Percentiles rank a stretch among this genome's conserved stretches.
Conservation (phyloP, 768 basidiomycete genomes). For the Leccinellum albellum region DNA sequence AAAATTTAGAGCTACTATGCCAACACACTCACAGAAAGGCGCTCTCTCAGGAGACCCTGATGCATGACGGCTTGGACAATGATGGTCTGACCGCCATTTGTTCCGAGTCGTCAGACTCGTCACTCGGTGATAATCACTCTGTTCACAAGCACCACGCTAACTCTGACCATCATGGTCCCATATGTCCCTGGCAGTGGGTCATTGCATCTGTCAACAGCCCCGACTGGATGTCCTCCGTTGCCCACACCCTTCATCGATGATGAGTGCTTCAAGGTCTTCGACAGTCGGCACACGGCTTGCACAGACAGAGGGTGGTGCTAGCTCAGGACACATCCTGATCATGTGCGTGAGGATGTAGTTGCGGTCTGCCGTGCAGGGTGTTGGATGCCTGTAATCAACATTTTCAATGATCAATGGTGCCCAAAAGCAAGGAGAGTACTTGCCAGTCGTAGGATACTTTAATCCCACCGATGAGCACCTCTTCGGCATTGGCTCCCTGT, state of each 20-base stretch:
- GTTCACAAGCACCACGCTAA: no score
- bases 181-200: no score
- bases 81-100: no score
- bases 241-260: constrained; percentile 56
- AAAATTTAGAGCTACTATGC: no score
- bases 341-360: constrained; percentile 51
- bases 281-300: constrained; percentile 42
- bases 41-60: no score
- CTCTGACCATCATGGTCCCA: no score
- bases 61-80: no score
- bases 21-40: no score
- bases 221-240: no score
- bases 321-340: constrained; percentile 51
- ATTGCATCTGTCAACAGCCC: no score
- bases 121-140: no score
- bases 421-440: not conserved
- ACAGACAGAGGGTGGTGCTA: constrained; percentile 53
- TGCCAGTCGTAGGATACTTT: constrained; percentile 60
- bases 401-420: not conserved
- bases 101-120: no score
- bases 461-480: constrained; percentile 62
- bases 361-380: constrained; percentile 60
- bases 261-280: constrained; percentile 46
- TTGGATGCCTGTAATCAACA: constrained; percentile 55
- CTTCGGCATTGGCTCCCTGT: not conserved